Evolutionary conservation across 1,139 yeast genomes (phyloP).

Genomic region (Sugiyamaella xylanicola): DNA sequence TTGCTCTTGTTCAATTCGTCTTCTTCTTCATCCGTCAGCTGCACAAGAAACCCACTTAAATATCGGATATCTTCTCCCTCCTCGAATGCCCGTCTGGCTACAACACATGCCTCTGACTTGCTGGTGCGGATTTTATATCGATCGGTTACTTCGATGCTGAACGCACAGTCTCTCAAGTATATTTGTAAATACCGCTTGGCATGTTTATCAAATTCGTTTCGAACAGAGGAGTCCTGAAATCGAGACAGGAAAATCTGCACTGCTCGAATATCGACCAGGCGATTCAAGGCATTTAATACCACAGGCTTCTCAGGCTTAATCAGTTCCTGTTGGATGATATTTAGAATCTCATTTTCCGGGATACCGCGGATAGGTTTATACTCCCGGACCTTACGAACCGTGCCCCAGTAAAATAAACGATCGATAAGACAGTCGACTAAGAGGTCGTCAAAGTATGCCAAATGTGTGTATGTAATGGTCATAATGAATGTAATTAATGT

Average conservation of each 20-base stretch:
- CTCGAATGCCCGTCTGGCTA: constrained; percentile 41
- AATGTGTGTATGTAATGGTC: constrained; percentile 40
- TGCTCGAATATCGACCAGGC: constrained; percentile 38
- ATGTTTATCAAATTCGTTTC: constrained; percentile 45
- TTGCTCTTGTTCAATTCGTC: constrained; percentile 35
- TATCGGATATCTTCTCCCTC: constrained; percentile 44
- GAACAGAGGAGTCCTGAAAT: constrained; percentile 34
- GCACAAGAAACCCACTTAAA: constrained; percentile 46
- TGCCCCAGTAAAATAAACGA: constrained; percentile 43
- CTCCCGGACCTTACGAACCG: constrained; percentile 42
- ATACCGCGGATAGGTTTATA: constrained; percentile 36
- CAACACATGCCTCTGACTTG: constrained; percentile 46
- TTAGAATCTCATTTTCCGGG: constrained; percentile 30
- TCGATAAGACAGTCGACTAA: constrained; percentile 45
- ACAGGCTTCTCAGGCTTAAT: constrained; percentile 28
- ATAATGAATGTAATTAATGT: constrained; percentile 3
- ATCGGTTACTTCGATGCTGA: constrained; percentile 49
- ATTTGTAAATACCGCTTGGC: constrained; percentile 44
- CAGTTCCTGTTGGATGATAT: constrained; percentile 31
- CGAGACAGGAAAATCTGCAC: constrained; percentile 39
- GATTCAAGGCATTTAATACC: constrained; percentile 34
- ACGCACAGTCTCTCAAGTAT: constrained; percentile 45
- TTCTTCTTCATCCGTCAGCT: constrained; percentile 43
- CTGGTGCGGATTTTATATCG: constrained; percentile 42
- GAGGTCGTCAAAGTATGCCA: constrained; percentile 56